A percentile compares a stretch with the other conserved stretches of the same genome.
phyloP scores from a whole-genome alignment of 495 filamentous ascomycete genomes.

The Tuber umbilicatum region DNA sequence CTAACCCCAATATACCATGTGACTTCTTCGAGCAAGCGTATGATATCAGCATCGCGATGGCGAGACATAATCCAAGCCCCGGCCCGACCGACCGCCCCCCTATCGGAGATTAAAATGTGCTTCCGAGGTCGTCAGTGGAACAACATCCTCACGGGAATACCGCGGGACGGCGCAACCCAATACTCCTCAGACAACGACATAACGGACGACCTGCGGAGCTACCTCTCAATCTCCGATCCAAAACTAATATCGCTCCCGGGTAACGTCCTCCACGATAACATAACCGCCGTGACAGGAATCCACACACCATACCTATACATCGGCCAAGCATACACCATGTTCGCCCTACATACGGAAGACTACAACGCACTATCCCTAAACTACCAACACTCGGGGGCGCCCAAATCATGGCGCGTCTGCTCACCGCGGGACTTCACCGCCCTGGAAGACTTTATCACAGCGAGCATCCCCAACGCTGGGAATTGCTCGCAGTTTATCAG shows the following conservation, averaged over 20 bases:
- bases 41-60: constrained; percentile 10
- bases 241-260: constrained; percentile 27
- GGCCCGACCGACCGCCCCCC: constrained; percentile 2
- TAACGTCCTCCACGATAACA: constrained; percentile 29
- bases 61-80: constrained; percentile 19
- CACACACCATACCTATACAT: constrained; percentile 41
- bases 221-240: constrained; percentile 33
- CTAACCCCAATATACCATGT: constrained; percentile 36
- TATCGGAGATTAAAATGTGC: constrained; percentile 26
- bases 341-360: constrained; percentile 40
- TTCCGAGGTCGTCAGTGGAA: constrained; percentile 32
- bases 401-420: constrained; percentile 38
- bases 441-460: constrained; percentile 30
- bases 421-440: constrained; percentile 30
- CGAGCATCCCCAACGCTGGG: not conserved
- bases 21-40: constrained; percentile 19
- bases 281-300: constrained; percentile 31
- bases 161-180: constrained; percentile 25
- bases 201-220: constrained; percentile 25
- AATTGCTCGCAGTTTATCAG: constrained; percentile 39
- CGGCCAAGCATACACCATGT: constrained; percentile 36
- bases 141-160: constrained; percentile 20
- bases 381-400: constrained; percentile 38
- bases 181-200: constrained; percentile 42
- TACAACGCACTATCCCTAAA: constrained; percentile 40